A percentile compares a stretch with the other conserved stretches of the same genome.
phyloP scores from a whole-genome alignment of 1,139 yeast species.

The Kazachstania sp. region DNA sequence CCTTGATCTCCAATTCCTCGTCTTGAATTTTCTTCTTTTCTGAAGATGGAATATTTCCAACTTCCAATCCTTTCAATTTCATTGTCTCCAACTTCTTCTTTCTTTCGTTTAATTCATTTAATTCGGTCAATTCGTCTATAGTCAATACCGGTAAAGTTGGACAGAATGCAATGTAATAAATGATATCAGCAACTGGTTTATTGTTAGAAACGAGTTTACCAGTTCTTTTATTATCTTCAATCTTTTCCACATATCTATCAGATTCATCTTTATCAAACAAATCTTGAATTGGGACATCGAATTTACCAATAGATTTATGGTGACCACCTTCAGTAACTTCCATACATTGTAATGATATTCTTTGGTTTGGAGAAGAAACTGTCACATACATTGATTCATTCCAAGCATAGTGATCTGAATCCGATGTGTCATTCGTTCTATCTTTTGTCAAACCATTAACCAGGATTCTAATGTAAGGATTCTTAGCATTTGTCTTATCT shows the following conservation, averaged over 20 bases:
- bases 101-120: conserved; percentile 36
- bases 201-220: conserved; percentile 53
- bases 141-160: conserved; percentile 72
- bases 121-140: conserved; percentile 58
- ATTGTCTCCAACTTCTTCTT: conserved; percentile 27
- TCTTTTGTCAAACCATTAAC: conserved; percentile 66
- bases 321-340: conserved; percentile 65
- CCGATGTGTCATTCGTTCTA: conserved; percentile 59
- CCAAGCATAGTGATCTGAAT: conserved; percentile 74
- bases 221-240: conserved; percentile 47
- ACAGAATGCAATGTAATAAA: conserved; percentile 66
- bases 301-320: conserved; percentile 78
- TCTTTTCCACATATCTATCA: conserved; percentile 50
- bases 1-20: conserved; percentile 31
- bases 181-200: conserved; percentile 71
- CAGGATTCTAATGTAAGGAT: conserved; percentile 75
- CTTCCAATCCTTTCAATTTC: conserved; percentile 14
- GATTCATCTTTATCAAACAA: conserved; percentile 56
- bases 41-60: conserved; percentile 20
- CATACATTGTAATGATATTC: conserved; percentile 76
- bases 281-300: conserved; percentile 56
- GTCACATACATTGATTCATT: conserved; percentile 74
- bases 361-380: conserved; percentile 69
- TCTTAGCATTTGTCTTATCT: conserved; percentile 78
- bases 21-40: conserved; percentile 18